Base-by-base conservation (phyloP, 2,329 filamentous ascomycete species). In the Lachnellula subtilissima region DNA sequence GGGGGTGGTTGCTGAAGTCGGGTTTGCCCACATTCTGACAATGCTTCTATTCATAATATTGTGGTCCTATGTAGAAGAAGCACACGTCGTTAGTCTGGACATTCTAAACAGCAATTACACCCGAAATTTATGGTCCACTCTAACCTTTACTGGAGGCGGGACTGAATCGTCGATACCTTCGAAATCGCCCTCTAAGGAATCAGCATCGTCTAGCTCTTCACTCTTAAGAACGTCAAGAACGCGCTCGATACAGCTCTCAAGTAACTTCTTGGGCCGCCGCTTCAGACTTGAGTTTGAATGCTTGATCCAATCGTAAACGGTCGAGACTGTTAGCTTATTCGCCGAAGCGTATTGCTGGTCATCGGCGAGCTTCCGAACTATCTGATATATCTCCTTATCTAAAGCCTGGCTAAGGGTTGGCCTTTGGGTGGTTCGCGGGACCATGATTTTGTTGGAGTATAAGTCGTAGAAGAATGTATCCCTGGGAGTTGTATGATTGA, bases 231-330 rank as follows among this genome's bases (percentile, higher is more conserved):
- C 83, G 7, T 86, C 82, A 15, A 97, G 75, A 0, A 92, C 90
- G 7, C 90, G 80, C 59, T 96, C 91, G 61, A 97, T 90, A 37
- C 88, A 87, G 61, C 94, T 89, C 70, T 96, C 89, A 1, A 97
- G 75, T 0, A 87, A 78, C 58, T 85, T 86, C 71, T 94, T 96
- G 40, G 90, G 91, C 63, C 88, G 85, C 22, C 94, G 80, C 60
- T 89, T 90, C 22, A 97, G 74, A 64, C 88, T 91, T 0, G 91
- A 96, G 70, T 97, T 97, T 14, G 91, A 96, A 50, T 78, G 76
- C 64, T 91, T 89, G 59, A 97, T 91, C 56, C 82, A 83, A 40
- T 91, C 86, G 69, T 94, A 96, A 1, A 95, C 81, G 2, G 76
- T 73, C 2, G 79, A 72, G 3, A 87, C 76, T 1, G 82, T 85